Conservation (phyloP, 2,329 filamentous ascomycete species). For the Trichophyton verrucosum region DNA sequence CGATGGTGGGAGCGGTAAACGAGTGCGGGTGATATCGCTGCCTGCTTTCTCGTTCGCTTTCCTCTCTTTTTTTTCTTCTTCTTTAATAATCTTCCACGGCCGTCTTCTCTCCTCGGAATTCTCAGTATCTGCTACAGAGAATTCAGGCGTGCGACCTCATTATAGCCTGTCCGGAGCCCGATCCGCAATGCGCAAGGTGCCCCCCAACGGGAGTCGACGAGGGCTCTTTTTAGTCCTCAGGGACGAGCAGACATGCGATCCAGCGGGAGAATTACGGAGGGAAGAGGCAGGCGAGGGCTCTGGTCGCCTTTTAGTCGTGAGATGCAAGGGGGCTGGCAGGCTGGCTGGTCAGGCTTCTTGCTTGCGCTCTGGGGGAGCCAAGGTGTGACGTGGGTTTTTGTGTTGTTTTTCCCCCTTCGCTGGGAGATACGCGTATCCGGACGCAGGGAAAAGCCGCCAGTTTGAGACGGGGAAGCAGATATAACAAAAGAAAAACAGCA, state of each 20-base stretch:
- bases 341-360: background rate
- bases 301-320: background rate
- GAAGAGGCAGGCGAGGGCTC: background rate
- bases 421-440: background rate
- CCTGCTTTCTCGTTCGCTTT: background rate
- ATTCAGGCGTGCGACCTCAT: conserved; percentile 3
- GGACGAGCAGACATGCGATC: background rate
- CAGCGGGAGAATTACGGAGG: background rate
- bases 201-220: background rate
- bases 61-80: no score
- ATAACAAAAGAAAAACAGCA: conserved; percentile 7
- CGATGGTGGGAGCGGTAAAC: no score
- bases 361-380: conserved; percentile 1
- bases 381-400: background rate
- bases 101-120: background rate
- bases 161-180: background rate
- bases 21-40: background rate
- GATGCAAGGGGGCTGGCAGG: background rate
- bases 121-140: background rate
- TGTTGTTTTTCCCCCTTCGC: background rate
- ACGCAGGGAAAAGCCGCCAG: background rate
- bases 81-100: background rate
- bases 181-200: background rate
- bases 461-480: conserved; percentile 4
- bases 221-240: background rate